phyloP scores from a whole-genome alignment of 169 alveolate species.

The Ichthyophthirius multifiliis region DNA sequence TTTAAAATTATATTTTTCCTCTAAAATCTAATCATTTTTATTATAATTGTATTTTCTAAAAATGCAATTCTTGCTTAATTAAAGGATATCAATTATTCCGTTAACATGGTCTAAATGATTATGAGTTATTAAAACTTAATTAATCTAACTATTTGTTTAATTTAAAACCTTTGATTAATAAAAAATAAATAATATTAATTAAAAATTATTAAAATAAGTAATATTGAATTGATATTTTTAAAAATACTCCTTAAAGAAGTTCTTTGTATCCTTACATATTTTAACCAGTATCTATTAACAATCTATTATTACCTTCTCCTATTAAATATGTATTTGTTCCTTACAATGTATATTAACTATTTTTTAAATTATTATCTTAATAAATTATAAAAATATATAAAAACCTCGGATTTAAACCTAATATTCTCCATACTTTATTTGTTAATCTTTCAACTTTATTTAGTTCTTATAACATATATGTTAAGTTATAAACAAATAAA shows the following conservation, averaged over 20 bases:
- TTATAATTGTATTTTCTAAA: background rate
- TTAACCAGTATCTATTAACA: constrained; percentile 32
- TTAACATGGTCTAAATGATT: background rate
- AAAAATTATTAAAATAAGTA: too few species aligned
- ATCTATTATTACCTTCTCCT: constrained; percentile 26
- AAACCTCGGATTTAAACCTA: constrained; percentile 1
- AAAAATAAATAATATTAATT: background rate
- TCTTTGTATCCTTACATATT: constrained; percentile 9
- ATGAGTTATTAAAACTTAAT: constrained; percentile 6
- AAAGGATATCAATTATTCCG: background rate
- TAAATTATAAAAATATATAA: background rate
- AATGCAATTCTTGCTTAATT: background rate
- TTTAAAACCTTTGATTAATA: background rate
- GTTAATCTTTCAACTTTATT: background rate
- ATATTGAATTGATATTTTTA: background rate
- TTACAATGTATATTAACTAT: constrained; percentile 15
- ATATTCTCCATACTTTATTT: constrained; percentile 4
- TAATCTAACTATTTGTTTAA: background rate
- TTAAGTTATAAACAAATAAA: background rate
- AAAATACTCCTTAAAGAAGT: background rate
- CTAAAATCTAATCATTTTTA: background rate
- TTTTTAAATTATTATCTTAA: background rate
- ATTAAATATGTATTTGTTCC: constrained; percentile 42
- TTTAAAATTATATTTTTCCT: constrained; percentile 3
- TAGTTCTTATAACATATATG: background rate